Evolutionary conservation across 495 filamentous ascomycete species (phyloP).

Genomic region (Aspergillus leporis): DNA sequence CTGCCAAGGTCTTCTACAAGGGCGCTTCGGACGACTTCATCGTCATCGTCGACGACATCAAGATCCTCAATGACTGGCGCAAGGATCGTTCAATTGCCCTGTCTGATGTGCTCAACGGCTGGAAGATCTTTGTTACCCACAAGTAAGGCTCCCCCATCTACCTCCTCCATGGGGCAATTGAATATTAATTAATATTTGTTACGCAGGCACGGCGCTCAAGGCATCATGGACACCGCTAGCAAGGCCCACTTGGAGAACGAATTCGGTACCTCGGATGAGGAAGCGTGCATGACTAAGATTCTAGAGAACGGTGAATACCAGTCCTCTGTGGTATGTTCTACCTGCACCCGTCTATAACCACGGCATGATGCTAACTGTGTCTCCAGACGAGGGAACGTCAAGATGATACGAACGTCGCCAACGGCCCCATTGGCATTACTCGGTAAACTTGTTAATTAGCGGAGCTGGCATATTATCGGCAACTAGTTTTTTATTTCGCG

Average conservation of each 20-base stretch:
- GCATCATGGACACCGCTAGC: constrained; percentile 72
- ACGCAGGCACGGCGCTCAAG: constrained; percentile 83
- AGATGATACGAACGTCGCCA: constrained; percentile 34
- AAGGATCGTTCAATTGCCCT: constrained; percentile 76
- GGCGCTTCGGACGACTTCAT: constrained; percentile 87
- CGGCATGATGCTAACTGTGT: constrained; percentile 7
- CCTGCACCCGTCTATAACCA: neutral
- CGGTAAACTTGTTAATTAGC: constrained; percentile 6
- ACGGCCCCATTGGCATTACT: constrained; percentile 20
- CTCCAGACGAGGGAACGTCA: constrained; percentile 34
- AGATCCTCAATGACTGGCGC: constrained; percentile 78
- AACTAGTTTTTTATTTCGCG: no score
- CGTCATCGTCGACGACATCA: constrained; percentile 77
- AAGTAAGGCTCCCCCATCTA: constrained; percentile 67
- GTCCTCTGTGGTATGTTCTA: constrained; percentile 59
- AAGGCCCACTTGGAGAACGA: constrained; percentile 75
- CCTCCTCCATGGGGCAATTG: neutral
- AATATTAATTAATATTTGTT: neutral
- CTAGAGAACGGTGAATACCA: constrained; percentile 73
- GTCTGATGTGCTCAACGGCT: constrained; percentile 80
- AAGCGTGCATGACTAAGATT: constrained; percentile 77
- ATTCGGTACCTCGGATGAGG: constrained; percentile 77
- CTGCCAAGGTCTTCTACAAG: constrained; percentile 87
- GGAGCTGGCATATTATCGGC: neutral
- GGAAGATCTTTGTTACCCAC: constrained; percentile 88